Evolutionary conservation across 805 yeast species (phyloP), one percentile per base, ranked within the genome.

Genomic region (Crinitomyces ghanaensis): DNA sequence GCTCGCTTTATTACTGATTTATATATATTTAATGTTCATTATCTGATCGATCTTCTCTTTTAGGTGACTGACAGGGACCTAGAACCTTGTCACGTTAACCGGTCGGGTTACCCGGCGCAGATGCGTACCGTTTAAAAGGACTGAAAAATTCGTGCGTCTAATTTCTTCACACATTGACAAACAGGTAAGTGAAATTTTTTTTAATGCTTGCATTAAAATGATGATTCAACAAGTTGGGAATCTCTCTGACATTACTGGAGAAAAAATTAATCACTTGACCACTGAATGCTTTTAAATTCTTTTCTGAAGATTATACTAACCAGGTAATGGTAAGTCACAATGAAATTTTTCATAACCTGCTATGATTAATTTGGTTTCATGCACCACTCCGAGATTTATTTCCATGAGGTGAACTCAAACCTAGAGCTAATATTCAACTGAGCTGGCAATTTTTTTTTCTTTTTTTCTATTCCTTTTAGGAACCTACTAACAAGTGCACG

Each of bases 241-340:
- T 53, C 57, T 53, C 57, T 49, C 58, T 53, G 57, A 54, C 55
- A 50, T 17, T 30, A 38, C 36, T 50, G 57, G 54, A 45, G 55
- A 50, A 37, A 41, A 31, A 29, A 13, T 7, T 28, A 31, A 35
- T 41, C 19, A 25, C 46, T 43, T 45, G 48, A 43, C 36, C 43
- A 23, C 48, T 43, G 48, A 44, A 24, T 23, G 32, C 21, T 31
- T 32, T 41, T 39, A 33, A 26, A 3, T 4, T 19, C 11, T 26
- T 26, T n/a, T 21, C 4, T n/a, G n/a, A 17, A 11, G 8, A 13
- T 8, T 12, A n/a, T 7, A 11, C 26, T 24, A 23, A 24, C 34
- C 9, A 21, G 9, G 11, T 21, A 36, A 36, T 41, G 40, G 26
- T 28, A 12, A 26, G 26, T 11, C 19, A 30, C 11, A 13, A 26